Base-by-base conservation (phyloP, 768 basidiomycete species). In the Chiua virens region DNA sequence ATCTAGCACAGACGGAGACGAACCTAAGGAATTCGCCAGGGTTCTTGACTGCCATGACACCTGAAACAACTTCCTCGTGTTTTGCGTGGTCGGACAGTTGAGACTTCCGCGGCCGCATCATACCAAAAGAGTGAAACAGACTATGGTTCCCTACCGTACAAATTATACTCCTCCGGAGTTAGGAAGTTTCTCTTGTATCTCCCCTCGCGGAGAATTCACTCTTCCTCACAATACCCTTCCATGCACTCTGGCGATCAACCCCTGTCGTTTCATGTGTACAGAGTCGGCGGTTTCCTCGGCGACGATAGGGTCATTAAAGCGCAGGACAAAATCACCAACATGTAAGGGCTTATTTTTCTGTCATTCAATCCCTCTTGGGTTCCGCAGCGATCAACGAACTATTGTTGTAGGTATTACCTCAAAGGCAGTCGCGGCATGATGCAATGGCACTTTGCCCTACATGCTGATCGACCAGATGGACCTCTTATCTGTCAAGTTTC, bases 241-340 rank as follows among this genome's bases (percentile, higher is more conserved):
- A 59, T 56, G 50, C 34, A 25, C 5, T 38, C 40, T 25, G 21
- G 28, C 15, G 54, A 49, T 34, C 52, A 40, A 15, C 42, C 36
- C 15, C 32, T 56, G 15, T 64, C 60, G 10, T 46, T 66, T 27
- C 66, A 69, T 41, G 53, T 66, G 28, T 68, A 64, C 51, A 59
- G 57, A 35, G 43, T 59, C 5, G 62, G 61, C 6, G 47, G 65
- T 20, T 41, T 66, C 22, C 43, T 67, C n/a, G 53, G 64, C n/a
- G 60, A 62, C 40, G 51, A 64, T 21, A 61, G 49, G 45, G 27
- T 67, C 41, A 18, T 67, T 21, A 67, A 56, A 43, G 67, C 60
- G 2, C 58, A 59, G 27, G 67, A 67, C 34, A 65, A 55, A 37
- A 30, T 38, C 18, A 64, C 60, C 1, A 30, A 23, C n/a, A 36